Evolutionary conservation across 164 flowering plant species (phyloP), one percentile per base, ranked within the genome.

Genomic region (Warburgia ugandensis): DNA sequence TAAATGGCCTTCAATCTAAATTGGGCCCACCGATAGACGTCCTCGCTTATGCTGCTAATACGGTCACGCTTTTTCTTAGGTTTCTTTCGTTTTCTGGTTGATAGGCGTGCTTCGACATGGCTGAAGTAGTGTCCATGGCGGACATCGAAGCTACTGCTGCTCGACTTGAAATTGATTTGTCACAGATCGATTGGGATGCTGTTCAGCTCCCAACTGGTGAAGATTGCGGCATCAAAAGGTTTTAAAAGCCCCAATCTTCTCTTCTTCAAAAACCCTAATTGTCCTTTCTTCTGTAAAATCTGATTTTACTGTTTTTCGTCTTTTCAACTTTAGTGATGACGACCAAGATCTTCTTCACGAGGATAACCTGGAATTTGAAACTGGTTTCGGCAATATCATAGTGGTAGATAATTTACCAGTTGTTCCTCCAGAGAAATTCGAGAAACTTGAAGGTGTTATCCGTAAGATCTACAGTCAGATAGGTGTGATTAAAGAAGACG

Each of bases 351-450:
- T 76, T 16, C 61, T 55, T 17, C 63, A 64, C 21, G 95, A 78
- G 38, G 97, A 89, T 22, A 29, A 48, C 5, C 13, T 67, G 63
- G 94, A 86, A 21, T 78, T 73, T 10, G 99, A 89, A 12, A 8
- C 59, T 6, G 87, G 90, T 0, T 72, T 75, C 27, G 84, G 80
- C 1, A 86, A 81, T 50, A 68, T 79, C 29, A 84, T 92, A 1
- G 83, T 89, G 6, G 96, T 86, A 6, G 99, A 89, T 52, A 80
- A 92, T 54, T 68, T 89, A 0, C 99, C 99, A 0, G 83, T 79
- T n/a, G 97, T 89, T 45, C 83, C 92, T 0, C 59, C 29, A 1
- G 97, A 89, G 64, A 92, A 92, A 45, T 89, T 67, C 27, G 89
- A 84, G 58, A 92, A 89, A 66, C 81, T 92, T 4, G 96, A 80